phyloP scores from a whole-genome alignment of 495 filamentous ascomycete species.

The Podospora pseudocomata region DNA sequence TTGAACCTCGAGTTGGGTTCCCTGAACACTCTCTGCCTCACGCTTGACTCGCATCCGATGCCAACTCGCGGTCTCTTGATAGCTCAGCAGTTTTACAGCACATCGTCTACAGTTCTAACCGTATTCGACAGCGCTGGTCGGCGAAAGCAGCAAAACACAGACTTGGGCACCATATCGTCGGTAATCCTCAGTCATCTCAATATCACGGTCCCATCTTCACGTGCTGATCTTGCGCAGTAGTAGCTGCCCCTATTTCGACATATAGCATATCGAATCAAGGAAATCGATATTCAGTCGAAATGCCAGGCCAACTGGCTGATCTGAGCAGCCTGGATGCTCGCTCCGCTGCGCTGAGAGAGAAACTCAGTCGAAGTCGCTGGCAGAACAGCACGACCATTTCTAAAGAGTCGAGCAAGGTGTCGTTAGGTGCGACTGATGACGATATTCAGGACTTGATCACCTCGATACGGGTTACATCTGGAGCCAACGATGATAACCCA shows the following conservation, averaged over 20 bases:
- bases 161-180: not conserved
- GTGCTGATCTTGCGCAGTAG: not conserved
- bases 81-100: not conserved
- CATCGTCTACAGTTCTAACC: not conserved
- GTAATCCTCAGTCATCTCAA: not conserved
- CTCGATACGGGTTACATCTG: slow-evolving; percentile 16
- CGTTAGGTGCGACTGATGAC: not conserved
- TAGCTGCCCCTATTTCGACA: not conserved
- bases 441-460: slow-evolving; percentile 29
- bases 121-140: not conserved
- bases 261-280: not conserved
- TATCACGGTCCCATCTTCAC: too few relatives aligned
- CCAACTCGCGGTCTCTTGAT: not conserved
- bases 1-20: not conserved
- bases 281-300: not conserved
- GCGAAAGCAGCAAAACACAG: not conserved
- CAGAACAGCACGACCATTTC: not conserved
- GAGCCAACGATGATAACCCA: not conserved
- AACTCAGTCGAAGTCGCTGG: slow-evolving; percentile 19
- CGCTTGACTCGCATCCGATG: not conserved
- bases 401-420: not conserved
- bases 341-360: slow-evolving; percentile 28
- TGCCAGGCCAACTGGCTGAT: not conserved
- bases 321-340: slow-evolving; percentile 17
- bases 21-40: too few relatives aligned